Percentiles rank a stretch among this genome's conserved stretches.
These are phyloP conservation scores for Allomyces javanicus DNA, from an alignment of 192 early-diverging fungal genomes.

Conservation along the genomic window DNA sequence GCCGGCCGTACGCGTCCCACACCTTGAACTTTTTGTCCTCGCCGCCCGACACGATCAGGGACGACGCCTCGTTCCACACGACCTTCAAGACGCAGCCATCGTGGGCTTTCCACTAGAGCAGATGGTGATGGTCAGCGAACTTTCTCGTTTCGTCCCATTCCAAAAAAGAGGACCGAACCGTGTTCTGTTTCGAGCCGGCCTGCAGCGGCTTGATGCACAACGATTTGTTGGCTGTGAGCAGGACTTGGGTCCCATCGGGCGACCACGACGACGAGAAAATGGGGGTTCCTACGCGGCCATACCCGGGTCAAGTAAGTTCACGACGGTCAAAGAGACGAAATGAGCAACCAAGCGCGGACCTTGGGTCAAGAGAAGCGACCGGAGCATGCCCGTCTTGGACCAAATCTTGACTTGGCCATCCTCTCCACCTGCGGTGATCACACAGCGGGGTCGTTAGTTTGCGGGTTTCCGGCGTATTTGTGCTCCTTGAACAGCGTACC, in stretches of 20 bases:
- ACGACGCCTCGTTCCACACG: conserved; percentile 33
- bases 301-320: too few relatives aligned
- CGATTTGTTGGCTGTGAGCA: conserved; percentile 30
- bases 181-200: conserved; percentile 26
- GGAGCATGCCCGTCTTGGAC: conserved; percentile 38
- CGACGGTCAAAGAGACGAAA: neutral
- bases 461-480: too few relatives aligned
- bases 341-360: conserved; percentile 5
- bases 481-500: too few relatives aligned
- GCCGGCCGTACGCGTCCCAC: conserved; percentile 35
- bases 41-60: conserved; percentile 34
- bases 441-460: too few relatives aligned
- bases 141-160: neutral
- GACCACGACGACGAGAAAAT: conserved; percentile 31
- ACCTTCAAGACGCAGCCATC: conserved; percentile 32
- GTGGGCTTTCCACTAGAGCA: conserved; percentile 34
- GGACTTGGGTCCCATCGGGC: conserved; percentile 29
- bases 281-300: conserved; percentile 16
- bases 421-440: conserved; percentile 20
- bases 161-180: conserved; percentile 8
- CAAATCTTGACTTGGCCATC: conserved; percentile 35
- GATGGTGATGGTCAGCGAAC: neutral
- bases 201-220: conserved; percentile 34
- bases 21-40: conserved; percentile 40
- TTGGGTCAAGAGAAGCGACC: conserved; percentile 20